Evolutionary conservation across 1,139 yeast species (phyloP).

Genomic region (Yamadazyma diospyri): DNA sequence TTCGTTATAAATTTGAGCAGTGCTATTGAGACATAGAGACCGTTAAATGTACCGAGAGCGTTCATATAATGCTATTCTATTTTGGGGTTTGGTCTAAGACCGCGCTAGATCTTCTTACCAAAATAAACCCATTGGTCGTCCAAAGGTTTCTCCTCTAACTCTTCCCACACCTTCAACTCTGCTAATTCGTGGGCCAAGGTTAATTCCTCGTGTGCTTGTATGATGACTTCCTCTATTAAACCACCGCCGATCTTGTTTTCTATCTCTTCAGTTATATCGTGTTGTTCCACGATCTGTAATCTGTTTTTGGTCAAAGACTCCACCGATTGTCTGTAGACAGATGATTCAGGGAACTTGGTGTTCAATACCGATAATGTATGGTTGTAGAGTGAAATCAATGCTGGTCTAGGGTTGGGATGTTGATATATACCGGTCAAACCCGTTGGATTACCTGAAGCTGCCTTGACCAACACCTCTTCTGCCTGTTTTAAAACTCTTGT

Average conservation of each 20-base stretch:
- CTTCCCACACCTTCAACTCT: slow-evolving; percentile 66
- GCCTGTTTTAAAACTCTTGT: slow-evolving; percentile 47
- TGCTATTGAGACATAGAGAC: too few relatives aligned
- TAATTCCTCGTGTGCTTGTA: slow-evolving; percentile 83
- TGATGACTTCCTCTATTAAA: slow-evolving; percentile 74
- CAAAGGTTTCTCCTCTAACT: slow-evolving; percentile 63
- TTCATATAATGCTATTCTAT: too few relatives aligned
- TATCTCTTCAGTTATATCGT: slow-evolving; percentile 63
- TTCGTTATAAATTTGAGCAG: too few relatives aligned
- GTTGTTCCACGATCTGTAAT: slow-evolving; percentile 59
- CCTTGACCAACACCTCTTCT: slow-evolving; percentile 58
- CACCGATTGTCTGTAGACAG: slow-evolving; percentile 74
- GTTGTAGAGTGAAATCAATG: slow-evolving; percentile 65
- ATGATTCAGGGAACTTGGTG: slow-evolving; percentile 61
- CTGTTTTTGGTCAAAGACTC: slow-evolving; percentile 72
- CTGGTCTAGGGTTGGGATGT: slow-evolving; percentile 85
- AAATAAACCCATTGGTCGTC: slow-evolving; percentile 74
- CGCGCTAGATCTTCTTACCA: slow-evolving; percentile 51
- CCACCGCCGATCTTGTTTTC: slow-evolving; percentile 80
- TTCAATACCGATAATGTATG: slow-evolving; percentile 61
- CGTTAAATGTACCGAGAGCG: too few relatives aligned
- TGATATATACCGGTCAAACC: slow-evolving; percentile 76
- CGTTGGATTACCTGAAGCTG: slow-evolving; percentile 71
- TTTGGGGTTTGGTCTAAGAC: too few relatives aligned
- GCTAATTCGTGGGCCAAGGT: slow-evolving; percentile 66